Percentiles rank a stretch among this genome's conserved stretches.
Conservation (phyloP, 1,284 basidiomycete genomes). For the Marasmius oreades region DNA sequence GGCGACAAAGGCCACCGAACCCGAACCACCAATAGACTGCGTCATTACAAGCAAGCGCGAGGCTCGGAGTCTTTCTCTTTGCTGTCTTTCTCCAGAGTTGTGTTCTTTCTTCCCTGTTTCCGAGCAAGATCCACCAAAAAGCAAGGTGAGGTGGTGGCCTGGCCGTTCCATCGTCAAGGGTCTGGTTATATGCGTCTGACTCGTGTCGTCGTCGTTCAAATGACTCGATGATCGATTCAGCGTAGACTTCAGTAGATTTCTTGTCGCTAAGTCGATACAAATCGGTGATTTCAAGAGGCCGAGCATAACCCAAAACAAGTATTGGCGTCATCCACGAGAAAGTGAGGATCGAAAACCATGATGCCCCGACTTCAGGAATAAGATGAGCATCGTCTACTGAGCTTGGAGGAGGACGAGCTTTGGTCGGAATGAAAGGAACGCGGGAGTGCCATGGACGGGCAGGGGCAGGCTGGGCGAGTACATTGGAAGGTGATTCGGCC, state of each 20-base stretch:
- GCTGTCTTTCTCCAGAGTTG: neutral
- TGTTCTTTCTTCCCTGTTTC: neutral
- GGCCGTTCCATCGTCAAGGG: conserved; percentile 1
- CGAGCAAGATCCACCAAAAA: neutral
- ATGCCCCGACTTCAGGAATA: conserved; percentile 2
- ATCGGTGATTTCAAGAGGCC: conserved; percentile 4
- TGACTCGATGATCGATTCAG: conserved; percentile 3
- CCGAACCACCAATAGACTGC: conserved; percentile 6
- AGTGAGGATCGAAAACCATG: conserved; percentile 4
- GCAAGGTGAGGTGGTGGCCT: neutral
- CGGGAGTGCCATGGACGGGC: conserved; percentile 6
- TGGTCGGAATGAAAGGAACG: conserved; percentile 6
- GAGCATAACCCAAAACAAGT: conserved; percentile 3
- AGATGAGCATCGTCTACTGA: conserved; percentile 3
- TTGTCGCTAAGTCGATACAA: conserved; percentile 2
- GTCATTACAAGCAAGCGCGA: conserved; percentile 8
- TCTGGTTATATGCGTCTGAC: conserved; percentile 4
- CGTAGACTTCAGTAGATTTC: neutral
- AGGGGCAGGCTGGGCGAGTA: neutral
- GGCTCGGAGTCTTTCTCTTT: neutral
- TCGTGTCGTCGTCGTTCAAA: conserved; percentile 5
- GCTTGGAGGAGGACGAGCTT: conserved; percentile 1
- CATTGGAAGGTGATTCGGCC: neutral
- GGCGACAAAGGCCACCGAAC: conserved; percentile 1
- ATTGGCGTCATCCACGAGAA: conserved; percentile 8